These are phyloP conservation scores for Tardiomyces blankii DNA, from an alignment of 1,139 yeast species.

Conservation along the genomic window DNA sequence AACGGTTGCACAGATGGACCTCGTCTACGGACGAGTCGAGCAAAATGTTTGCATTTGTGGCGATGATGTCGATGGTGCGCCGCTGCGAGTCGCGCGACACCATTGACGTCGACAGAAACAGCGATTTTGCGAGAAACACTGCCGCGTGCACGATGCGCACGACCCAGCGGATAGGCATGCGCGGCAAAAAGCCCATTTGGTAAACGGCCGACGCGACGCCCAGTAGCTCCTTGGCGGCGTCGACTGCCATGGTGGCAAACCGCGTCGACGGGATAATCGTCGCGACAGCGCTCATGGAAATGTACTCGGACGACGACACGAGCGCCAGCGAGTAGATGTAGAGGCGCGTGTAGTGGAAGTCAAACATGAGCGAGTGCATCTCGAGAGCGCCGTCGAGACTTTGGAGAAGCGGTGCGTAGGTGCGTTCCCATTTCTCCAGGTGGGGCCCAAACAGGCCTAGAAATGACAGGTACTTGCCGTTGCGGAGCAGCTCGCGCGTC, in stretches of 20 bases:
- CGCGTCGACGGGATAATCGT: constrained; percentile 66
- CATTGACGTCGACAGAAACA: constrained; percentile 29
- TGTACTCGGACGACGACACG: constrained; percentile 1
- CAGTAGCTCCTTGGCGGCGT: constrained; percentile 73
- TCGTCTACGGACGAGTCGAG: constrained; percentile 87
- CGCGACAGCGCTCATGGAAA: constrained; percentile 31
- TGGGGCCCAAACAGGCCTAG: constrained; percentile 66
- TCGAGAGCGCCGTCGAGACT: constrained; percentile 40
- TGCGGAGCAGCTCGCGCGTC: constrained; percentile 28
- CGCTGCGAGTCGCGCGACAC: constrained; percentile 38
- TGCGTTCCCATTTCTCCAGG: constrained; percentile 65
- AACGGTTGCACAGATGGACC: constrained; percentile 68
- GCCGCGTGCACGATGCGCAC: constrained; percentile 83
- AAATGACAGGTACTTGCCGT: constrained; percentile 56
- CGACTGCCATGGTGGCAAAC: constrained; percentile 72
- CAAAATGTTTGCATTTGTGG: constrained; percentile 61
- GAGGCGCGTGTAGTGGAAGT: constrained; percentile 71
- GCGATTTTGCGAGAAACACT: constrained; percentile 81
- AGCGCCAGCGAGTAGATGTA: constrained; percentile 79
- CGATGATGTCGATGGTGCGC: constrained; percentile 58
- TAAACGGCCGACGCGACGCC: constrained; percentile 65
- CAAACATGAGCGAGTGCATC: constrained; percentile 65
- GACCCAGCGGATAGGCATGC: constrained; percentile 88
- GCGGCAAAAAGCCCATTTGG: constrained; percentile 45
- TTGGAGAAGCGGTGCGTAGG: constrained; percentile 41